Conservation (phyloP, 2,329 filamentous ascomycete genomes). For the Hyphodiscus sp. region DNA sequence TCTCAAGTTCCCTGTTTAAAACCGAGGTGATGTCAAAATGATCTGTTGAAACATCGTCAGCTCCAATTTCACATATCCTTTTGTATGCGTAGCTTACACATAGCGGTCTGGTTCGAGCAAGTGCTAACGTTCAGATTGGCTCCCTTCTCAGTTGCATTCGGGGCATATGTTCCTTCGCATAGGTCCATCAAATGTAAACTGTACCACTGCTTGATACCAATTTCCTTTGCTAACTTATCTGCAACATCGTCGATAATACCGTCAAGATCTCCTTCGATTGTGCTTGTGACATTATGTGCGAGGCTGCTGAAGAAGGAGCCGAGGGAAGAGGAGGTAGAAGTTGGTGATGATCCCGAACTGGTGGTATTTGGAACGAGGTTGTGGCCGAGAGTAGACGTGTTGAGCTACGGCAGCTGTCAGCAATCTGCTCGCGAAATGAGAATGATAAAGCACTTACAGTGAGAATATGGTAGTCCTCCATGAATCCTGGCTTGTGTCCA, state of each 20-base stretch:
- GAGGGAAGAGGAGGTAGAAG: slow-evolving; percentile 28
- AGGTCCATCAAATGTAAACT: slow-evolving; percentile 53
- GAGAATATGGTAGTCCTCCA: slow-evolving; percentile 50
- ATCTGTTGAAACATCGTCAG: slow-evolving; percentile 17
- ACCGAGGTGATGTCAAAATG: slow-evolving; percentile 47
- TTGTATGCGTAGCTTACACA: slow-evolving; percentile 34
- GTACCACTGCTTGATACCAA: slow-evolving; percentile 56
- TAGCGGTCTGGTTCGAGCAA: slow-evolving; percentile 46
- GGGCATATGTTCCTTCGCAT: slow-evolving; percentile 42
- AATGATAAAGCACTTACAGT: slow-evolving; percentile 36
- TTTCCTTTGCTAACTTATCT: slow-evolving; percentile 36
- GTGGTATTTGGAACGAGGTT: slow-evolving; percentile 22
- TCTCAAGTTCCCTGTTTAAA: slow-evolving; percentile 42
- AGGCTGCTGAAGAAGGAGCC: slow-evolving; percentile 29
- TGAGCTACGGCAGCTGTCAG: slow-evolving; percentile 36
- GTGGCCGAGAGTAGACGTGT: slow-evolving; percentile 48
- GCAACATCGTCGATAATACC: slow-evolving; percentile 31
- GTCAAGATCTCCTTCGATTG: slow-evolving; percentile 29
- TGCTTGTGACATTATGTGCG: slow-evolving; percentile 35
- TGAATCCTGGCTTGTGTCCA: slow-evolving; percentile 47
- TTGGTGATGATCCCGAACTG: slow-evolving; percentile 19
- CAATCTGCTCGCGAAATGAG: background rate
- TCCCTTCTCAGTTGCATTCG: slow-evolving; percentile 30
- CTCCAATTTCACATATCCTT: background rate
- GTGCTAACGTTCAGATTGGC: slow-evolving; percentile 44